Conservation (phyloP, 106 monocot genomes). For the Phalaenopsis aphrodite region DNA sequence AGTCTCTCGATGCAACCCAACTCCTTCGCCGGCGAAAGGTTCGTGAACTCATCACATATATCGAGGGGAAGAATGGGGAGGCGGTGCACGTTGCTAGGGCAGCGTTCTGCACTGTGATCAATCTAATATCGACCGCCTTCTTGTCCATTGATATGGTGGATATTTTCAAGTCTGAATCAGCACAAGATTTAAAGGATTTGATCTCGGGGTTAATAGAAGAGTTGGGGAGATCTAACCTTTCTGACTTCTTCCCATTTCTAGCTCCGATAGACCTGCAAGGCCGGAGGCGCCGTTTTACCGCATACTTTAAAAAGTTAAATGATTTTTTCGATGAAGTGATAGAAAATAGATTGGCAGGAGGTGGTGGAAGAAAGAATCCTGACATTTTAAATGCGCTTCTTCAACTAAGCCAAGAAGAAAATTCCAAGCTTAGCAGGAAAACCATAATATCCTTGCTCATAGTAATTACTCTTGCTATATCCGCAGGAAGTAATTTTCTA, state of each 20-base stretch:
- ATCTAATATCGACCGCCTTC: no score
- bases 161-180: slow-evolving; percentile 1
- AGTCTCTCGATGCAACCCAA: no score
- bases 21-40: no score
- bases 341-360: slow-evolving; percentile 1
- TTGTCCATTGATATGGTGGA: slow-evolving; percentile 18
- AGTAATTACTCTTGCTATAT: neutral
- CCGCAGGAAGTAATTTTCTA: no score
- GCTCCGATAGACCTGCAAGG: no score
- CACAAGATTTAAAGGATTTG: slow-evolving; percentile 12
- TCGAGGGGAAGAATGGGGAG: no score
- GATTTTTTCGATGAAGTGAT: slow-evolving; percentile 11
- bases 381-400: slow-evolving; percentile 32
- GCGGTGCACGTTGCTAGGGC: no score
- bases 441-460: neutral
- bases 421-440: neutral
- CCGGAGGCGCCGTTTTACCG: no score
- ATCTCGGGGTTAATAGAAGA: slow-evolving; percentile 12
- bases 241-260: slow-evolving; percentile 5
- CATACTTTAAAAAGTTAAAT: no score
- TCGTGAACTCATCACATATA: no score
- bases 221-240: slow-evolving; percentile 7
- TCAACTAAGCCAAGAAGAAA: neutral
- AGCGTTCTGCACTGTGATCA: no score
- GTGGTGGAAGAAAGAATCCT: neutral